Evolutionary conservation across 305 asterid species (phyloP).

Genomic region (Plantago lanceolata): DNA sequence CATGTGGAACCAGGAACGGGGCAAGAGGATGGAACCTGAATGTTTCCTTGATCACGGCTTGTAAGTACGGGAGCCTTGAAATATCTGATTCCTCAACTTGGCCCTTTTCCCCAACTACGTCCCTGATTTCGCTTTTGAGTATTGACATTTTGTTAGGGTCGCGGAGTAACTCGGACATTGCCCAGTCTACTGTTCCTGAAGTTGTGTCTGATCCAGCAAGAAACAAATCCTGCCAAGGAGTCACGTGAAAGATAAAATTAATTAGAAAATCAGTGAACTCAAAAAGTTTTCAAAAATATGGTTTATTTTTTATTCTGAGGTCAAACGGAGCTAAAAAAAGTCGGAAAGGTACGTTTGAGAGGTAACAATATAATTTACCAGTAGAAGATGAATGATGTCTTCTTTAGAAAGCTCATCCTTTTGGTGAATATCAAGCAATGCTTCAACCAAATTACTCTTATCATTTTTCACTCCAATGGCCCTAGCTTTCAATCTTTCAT

Average conservation of each 20-base stretch:
- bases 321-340: too few species aligned
- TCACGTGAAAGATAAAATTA: neutral
- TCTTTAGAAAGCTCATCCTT: slow-evolving; percentile 2
- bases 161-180: slow-evolving; percentile 32
- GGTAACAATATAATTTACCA: too few species aligned
- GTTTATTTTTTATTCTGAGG: too few species aligned
- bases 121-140: slow-evolving; percentile 22
- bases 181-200: slow-evolving; percentile 38
- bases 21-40: slow-evolving; percentile 31
- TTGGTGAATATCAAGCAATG: slow-evolving; percentile 18
- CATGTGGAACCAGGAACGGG: slow-evolving; percentile 21
- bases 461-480: slow-evolving; percentile 12
- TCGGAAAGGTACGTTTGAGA: too few species aligned
- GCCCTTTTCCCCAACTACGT: slow-evolving; percentile 1
- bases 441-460: slow-evolving; percentile 5
- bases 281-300: too few species aligned
- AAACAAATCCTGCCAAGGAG: slow-evolving; percentile 25
- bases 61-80: slow-evolving; percentile 24
- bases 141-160: slow-evolving; percentile 21
- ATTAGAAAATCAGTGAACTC: too few species aligned
- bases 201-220: slow-evolving; percentile 33
- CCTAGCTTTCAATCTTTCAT: slow-evolving; percentile 11
- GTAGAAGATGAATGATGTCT: slow-evolving; percentile 24
- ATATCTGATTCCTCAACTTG: slow-evolving; percentile 24
- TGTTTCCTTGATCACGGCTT: slow-evolving; percentile 34